A percentile compares a stretch with the other conserved stretches of the same genome.
Evolutionary conservation across 345 rosid genomes (phyloP).

Genomic region (Boechera retrofracta): DNA sequence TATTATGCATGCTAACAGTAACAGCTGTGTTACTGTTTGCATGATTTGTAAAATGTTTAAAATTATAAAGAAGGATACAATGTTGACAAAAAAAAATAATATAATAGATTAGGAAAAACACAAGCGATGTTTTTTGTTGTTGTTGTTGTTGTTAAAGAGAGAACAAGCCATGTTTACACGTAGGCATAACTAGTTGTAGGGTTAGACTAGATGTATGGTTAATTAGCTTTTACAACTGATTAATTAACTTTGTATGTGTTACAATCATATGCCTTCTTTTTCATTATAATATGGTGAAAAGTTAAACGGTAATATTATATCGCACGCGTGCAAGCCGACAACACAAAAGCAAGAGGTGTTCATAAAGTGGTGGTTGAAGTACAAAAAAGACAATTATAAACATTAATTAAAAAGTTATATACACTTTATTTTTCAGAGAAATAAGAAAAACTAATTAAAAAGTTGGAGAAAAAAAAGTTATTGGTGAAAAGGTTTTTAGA

Average conservation of each 20-base stretch:
- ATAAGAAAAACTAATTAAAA: background rate
- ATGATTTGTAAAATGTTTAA: background rate
- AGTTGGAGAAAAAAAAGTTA: background rate
- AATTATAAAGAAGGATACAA: background rate
- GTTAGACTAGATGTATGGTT: conserved; percentile 8
- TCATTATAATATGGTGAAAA: conserved; percentile 29
- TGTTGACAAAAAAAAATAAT: background rate
- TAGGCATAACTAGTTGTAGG: conserved; percentile 20
- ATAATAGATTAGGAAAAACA: background rate
- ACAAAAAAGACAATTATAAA: conserved; percentile 18
- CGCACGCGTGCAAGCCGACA: conserved; percentile 46
- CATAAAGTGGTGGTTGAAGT: conserved; percentile 35
- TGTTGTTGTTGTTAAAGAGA: background rate
- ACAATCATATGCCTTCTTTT: conserved; percentile 31
- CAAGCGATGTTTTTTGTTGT: background rate
- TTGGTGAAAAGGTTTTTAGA: background rate
- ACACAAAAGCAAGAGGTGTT: conserved; percentile 25
- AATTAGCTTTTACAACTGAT: conserved; percentile 10
- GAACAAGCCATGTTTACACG: conserved; percentile 13
- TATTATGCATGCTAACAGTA: background rate
- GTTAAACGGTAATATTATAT: conserved; percentile 33
- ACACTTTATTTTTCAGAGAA: background rate
- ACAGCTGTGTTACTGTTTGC: background rate
- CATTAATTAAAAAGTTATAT: background rate
- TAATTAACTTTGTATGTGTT: background rate